phyloP scores from a whole-genome alignment of 345 rosid species.

The Fremontodendron californicum region DNA sequence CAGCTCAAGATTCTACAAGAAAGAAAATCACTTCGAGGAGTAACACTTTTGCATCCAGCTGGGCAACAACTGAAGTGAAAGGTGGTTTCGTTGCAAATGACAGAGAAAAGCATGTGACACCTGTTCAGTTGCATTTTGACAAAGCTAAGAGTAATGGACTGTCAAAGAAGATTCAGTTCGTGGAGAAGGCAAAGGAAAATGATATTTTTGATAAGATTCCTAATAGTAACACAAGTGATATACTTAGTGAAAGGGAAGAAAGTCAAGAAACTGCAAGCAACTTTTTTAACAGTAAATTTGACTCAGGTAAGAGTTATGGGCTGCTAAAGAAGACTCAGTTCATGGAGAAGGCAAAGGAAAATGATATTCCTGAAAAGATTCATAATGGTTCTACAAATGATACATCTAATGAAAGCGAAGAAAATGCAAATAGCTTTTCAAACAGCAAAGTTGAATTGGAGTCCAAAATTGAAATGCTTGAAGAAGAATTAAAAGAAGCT shows the following conservation, averaged over 20 bases:
- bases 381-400: conserved; percentile 10
- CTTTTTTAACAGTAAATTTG: conserved; percentile 29
- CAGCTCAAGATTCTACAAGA: conserved; percentile 38
- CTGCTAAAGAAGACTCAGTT: conserved; percentile 20
- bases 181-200: conserved; percentile 24
- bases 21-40: conserved; percentile 54
- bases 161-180: conserved; percentile 17
- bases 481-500: conserved; percentile 87
- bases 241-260: conserved; percentile 3
- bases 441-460: conserved; percentile 40
- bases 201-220: conserved; percentile 16
- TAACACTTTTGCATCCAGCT: conserved; percentile 43
- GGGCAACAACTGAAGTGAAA: conserved; percentile 42
- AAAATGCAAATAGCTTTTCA: conserved; percentile 22
- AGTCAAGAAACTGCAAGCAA: conserved; percentile 15
- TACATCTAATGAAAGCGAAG: conserved; percentile 17
- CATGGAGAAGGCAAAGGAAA: conserved; percentile 25
- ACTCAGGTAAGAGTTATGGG: conserved; percentile 28
- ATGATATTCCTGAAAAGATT: conserved; percentile 19
- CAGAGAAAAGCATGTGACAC: conserved; percentile 52
- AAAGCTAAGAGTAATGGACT: conserved; percentile 26
- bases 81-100: conserved; percentile 30
- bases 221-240: conserved; percentile 10
- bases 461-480: conserved; percentile 51
- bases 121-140: conserved; percentile 49